Base-by-base conservation (phyloP, 768 basidiomycete genomes). In the Suillus bovinus region DNA sequence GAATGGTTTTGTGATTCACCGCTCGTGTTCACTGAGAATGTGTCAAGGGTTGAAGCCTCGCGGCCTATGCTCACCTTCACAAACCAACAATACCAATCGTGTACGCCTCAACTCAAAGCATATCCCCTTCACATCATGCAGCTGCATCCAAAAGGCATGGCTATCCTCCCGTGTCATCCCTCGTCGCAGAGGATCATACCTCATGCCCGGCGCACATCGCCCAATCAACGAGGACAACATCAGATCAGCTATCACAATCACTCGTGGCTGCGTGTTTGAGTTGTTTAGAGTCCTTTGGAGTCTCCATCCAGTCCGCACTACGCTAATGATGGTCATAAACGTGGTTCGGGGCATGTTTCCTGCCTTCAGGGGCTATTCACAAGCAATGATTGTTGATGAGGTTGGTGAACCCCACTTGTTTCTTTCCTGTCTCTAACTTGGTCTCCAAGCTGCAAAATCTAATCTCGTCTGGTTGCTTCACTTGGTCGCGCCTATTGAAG, bases 311-410 rank as follows among this genome's bases (percentile, higher is more conserved):
- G 67, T 86, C 54, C 83, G 90, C 62, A 86, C 89, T 24, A 78
- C 83, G n/a, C 77, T 90, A 60, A 87, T 93, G 85, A 76, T 93
- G 72, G 61, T 81, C 63, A 76, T 92, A 66, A 89, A 91, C 72
- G 75, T 93, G 58, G 68, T 87, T 62, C 84, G 90, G 67, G 92
- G 90, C 64, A 76, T 89, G 62, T 86, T 93, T 70, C 91, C 91
- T 39, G 92, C 91, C 11, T 89, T 90, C 74, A 84, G 90, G 76
- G 88, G 90, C 64, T 93, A 91, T 78, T 92, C 92, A 10, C 92
- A 93, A 81, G 91, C 91, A 59, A 76, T 91, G 73, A 90, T 93
- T 67, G 86, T 93, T 66, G 88, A 94, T 76, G 90, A 94, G 84
- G 91, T 89, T 59, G 38, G 86, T 42, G 61, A 38, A 27, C 56